Evolutionary conservation across 1,139 yeast species (phyloP), one percentile per base, ranked within the genome.

Genomic region (Kodamaea derodonti): DNA sequence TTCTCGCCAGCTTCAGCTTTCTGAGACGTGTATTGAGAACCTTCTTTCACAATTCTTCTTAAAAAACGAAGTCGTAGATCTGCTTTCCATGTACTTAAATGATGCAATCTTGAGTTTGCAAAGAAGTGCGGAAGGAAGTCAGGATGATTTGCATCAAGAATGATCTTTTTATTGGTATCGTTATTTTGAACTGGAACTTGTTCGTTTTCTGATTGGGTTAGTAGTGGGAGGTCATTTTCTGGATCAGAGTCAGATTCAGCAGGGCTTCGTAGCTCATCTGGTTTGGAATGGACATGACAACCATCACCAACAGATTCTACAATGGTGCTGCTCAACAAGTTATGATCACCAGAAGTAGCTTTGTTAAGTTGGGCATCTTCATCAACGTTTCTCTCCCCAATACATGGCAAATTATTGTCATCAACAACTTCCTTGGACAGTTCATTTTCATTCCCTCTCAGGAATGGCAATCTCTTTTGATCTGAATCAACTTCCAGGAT

Each of bases 1-100:
- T 59, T 36, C 2, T 20, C 29, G 8, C 29, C 52, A 5, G 39
- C 23, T 7, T 39, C 22, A 12, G 15, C 15, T n/a, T 20, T 14
- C 11, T 20, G 23, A 12, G 17, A 18, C 38, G 28, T 22, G 35
- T 35, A 14, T 32, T 27, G 30, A n/a, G 23, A 16, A 12, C 12
- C 32, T 6, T 48, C 48, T 3, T 49, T 44, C 1, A 69, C 47
- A 3, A 79, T 71, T 34, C 54, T 57, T 16, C 64, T 54, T 33
- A 79, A 62, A 44, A 84, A 85, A 27, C 72, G 72, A 2, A 78
- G 67, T 33, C 87, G 67, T 16, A 92, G 62, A 32, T 82, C 86
- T 0, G 88, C 75, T 54, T 88, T 90, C 95, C 96, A 87, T 3
- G 79, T 70, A 45, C 95, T 84, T 32, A 92, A 62, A 55, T 87